Conservation (phyloP, 2,329 filamentous ascomycete species). For the Colletotrichum nymphaeae region DNA sequence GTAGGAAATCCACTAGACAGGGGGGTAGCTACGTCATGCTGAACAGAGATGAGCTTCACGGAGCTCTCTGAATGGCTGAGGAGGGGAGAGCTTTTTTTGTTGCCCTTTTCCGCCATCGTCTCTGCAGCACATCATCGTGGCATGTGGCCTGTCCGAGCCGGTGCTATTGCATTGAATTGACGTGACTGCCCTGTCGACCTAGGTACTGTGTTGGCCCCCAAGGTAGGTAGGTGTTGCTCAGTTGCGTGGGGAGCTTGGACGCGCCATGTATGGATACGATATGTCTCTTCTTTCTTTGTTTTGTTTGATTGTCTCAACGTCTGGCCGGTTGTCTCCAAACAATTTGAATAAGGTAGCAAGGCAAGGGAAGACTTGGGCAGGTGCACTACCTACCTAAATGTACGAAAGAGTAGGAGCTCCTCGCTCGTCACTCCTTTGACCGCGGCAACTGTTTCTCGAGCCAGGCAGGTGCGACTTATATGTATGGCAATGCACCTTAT, state of each 20-base stretch:
- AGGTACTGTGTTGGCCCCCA: no score
- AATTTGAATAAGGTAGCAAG: not conserved
- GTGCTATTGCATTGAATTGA: constrained; percentile 30
- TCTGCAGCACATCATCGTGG: constrained; percentile 34
- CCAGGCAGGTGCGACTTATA: not conserved
- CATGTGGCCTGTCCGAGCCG: constrained; percentile 20
- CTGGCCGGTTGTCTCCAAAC: not conserved
- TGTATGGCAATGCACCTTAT: not conserved
- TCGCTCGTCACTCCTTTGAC: not conserved
- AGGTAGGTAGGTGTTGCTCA: not conserved
- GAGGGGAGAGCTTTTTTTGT: constrained; percentile 6
- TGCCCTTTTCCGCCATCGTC: constrained; percentile 26
- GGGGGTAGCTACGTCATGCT: constrained; percentile 36
- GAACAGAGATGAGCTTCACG: constrained; percentile 18
- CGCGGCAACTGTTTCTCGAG: no score
- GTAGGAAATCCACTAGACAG: constrained; percentile 14
- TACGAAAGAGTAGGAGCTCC: not conserved
- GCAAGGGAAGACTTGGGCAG: not conserved
- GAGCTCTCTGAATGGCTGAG: constrained; percentile 36
- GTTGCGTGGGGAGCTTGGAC: not conserved
- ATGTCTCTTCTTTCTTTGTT: not conserved
- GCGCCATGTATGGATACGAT: not conserved
- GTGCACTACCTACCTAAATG: not conserved
- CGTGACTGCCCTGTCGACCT: constrained; percentile 12
- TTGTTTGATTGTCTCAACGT: not conserved